Evolutionary conservation across 495 filamentous ascomycete species (phyloP).

Genomic region (Neurospora discreta): DNA sequence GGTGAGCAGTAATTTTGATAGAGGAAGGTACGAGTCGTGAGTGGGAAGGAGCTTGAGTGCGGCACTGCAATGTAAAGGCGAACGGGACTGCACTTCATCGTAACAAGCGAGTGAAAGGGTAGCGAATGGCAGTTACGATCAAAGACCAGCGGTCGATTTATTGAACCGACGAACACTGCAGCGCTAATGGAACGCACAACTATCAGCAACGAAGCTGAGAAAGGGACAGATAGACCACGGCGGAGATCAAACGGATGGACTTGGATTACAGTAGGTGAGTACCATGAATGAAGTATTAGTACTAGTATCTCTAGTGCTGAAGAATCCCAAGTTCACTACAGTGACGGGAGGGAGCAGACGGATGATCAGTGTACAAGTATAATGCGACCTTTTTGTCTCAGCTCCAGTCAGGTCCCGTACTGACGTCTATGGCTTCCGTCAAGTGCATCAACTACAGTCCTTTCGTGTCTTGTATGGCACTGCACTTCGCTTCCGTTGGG

Average conservation of each 20-base stretch:
- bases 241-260: background rate
- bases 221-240: background rate
- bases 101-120: background rate
- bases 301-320: too few species aligned
- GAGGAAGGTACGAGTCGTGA: background rate
- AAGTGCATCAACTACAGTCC: background rate
- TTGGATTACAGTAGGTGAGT: background rate
- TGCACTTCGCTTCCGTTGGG: background rate
- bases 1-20: background rate
- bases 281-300: too few species aligned
- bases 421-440: background rate
- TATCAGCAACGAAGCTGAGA: too few species aligned
- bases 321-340: too few species aligned
- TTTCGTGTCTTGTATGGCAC: background rate
- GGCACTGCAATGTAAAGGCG: background rate
- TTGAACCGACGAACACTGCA: too few species aligned
- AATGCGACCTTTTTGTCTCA: too few species aligned
- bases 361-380: too few species aligned
- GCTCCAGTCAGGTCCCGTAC: too few species aligned
- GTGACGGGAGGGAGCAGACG: too few species aligned
- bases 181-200: too few species aligned
- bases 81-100: background rate
- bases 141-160: background rate
- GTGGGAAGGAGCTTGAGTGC: background rate
- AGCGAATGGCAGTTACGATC: background rate